Percentiles rank a stretch among this genome's conserved stretches.
phyloP scores from a whole-genome alignment of 1,139 yeast species.

The Nakaseomyces glabratus region DNA sequence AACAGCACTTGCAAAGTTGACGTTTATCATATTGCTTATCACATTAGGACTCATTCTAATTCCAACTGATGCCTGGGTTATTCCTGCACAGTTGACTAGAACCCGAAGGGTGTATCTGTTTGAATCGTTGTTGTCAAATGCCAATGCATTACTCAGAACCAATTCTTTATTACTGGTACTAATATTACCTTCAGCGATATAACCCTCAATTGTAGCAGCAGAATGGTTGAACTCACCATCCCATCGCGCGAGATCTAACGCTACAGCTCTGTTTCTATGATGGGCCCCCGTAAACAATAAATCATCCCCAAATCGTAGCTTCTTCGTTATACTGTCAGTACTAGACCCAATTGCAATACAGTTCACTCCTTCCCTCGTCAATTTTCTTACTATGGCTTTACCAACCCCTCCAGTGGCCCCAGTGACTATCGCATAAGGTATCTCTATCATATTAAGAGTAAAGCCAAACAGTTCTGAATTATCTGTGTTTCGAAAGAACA shows the following conservation, averaged over 20 bases:
- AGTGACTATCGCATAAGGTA: slow-evolving; percentile 47
- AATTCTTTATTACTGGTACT: neutral
- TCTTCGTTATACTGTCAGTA: slow-evolving; percentile 20
- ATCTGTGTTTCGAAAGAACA: too few relatives aligned
- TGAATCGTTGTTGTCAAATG: slow-evolving; percentile 1
- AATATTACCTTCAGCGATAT: slow-evolving; percentile 25
- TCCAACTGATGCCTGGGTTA: slow-evolving; percentile 54
- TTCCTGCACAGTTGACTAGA: slow-evolving; percentile 75
- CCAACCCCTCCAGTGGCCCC: slow-evolving; percentile 92
- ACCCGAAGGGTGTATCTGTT: slow-evolving; percentile 14
- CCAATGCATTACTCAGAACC: neutral
- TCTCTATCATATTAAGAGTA: neutral
- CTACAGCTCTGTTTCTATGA: slow-evolving; percentile 43
- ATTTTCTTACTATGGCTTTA: slow-evolving; percentile 45
- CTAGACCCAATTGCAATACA: slow-evolving; percentile 56
- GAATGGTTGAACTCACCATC: slow-evolving; percentile 14
- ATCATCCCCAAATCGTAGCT: slow-evolving; percentile 10
- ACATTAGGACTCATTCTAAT: slow-evolving; percentile 37
- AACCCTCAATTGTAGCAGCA: slow-evolving; percentile 10
- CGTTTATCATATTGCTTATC: slow-evolving; percentile 43
- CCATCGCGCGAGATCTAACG: slow-evolving; percentile 42
- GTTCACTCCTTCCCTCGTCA: slow-evolving; percentile 55
- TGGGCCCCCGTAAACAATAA: slow-evolving; percentile 11
- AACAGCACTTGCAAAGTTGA: slow-evolving; percentile 63
- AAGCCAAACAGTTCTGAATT: too few relatives aligned